phyloP scores from a whole-genome alignment of 2,329 filamentous ascomycete genomes.

The Fusarium marasasianum region DNA sequence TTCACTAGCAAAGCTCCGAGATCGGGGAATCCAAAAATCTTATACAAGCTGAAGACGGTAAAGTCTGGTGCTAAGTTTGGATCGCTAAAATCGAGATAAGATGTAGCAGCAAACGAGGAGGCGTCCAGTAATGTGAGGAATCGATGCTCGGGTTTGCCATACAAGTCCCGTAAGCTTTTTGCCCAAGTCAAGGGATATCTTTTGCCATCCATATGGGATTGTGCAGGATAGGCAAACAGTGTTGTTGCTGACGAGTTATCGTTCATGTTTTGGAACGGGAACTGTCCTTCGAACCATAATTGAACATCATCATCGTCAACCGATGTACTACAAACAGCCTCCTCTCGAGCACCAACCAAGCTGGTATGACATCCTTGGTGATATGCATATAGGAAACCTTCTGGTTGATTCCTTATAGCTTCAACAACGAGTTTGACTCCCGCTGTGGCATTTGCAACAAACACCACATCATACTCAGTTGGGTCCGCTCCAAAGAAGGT shows the following conservation, averaged over 20 bases:
- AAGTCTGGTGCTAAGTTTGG: constrained; percentile 78
- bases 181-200: constrained; percentile 79
- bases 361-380: constrained; percentile 89
- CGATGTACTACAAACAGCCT: constrained; percentile 72
- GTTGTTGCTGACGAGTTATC: constrained; percentile 41
- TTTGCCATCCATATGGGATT: constrained; percentile 91
- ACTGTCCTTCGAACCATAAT: constrained; percentile 65
- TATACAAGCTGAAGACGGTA: constrained; percentile 88
- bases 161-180: constrained; percentile 51
- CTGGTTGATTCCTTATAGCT: constrained; percentile 71
- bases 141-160: constrained; percentile 30
- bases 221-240: constrained; percentile 84
- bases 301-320: constrained; percentile 72
- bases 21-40: constrained; percentile 97
- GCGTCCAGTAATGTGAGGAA: constrained; percentile 83
- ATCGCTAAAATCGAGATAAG: constrained; percentile 75
- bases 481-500: constrained; percentile 85
- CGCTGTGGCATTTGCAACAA: constrained; percentile 91
- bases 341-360: constrained; percentile 80
- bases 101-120: constrained; percentile 81
- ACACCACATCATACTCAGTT: constrained; percentile 84
- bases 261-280: constrained; percentile 42
- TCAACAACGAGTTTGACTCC: constrained; percentile 89
- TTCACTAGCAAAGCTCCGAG: constrained; percentile 86
- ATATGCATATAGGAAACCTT: constrained; percentile 85